These are phyloP conservation scores for Beta vulgaris DNA, from an alignment of 148 eudicot species.

Conservation along the genomic window DNA sequence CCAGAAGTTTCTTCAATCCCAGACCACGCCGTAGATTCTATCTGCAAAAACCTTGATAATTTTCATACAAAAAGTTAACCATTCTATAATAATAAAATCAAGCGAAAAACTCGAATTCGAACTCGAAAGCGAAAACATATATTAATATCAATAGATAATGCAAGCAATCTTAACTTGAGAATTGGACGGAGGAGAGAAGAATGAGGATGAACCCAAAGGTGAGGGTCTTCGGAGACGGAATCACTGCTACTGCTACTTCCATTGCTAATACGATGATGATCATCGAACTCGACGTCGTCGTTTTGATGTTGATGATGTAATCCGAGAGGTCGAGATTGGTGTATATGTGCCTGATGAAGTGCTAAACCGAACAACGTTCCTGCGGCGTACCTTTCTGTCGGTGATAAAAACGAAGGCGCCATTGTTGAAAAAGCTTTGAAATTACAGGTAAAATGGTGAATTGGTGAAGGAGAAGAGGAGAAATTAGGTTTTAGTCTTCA, in stretches of 20 bases:
- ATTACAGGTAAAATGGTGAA: background rate
- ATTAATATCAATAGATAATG: background rate
- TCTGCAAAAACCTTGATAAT: conserved; percentile 61
- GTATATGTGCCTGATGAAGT: conserved; percentile 70
- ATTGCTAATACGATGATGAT: conserved; percentile 39
- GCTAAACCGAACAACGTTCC: conserved; percentile 71
- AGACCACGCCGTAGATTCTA: conserved; percentile 64
- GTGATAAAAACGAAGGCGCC: conserved; percentile 54
- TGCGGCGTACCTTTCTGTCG: conserved; percentile 71
- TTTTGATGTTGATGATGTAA: conserved; percentile 3
- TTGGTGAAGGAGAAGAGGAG: too few relatives aligned
- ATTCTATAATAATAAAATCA: background rate
- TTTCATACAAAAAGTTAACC: background rate
- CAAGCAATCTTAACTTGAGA: conserved; percentile 43
- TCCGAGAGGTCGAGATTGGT: conserved; percentile 64
- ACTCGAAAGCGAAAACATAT: background rate
- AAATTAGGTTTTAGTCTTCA: too few relatives aligned
- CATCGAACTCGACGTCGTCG: conserved; percentile 17
- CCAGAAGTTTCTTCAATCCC: conserved; percentile 87
- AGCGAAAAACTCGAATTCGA: background rate
- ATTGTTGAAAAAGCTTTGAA: background rate
- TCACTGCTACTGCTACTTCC: conserved; percentile 42
- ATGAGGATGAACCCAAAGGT: conserved; percentile 61
- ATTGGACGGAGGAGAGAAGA: conserved; percentile 73
- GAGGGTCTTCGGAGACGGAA: conserved; percentile 59